phyloP scores from a whole-genome alignment of 139 green algal species.

The Mesotaenium endlicherianum region DNA sequence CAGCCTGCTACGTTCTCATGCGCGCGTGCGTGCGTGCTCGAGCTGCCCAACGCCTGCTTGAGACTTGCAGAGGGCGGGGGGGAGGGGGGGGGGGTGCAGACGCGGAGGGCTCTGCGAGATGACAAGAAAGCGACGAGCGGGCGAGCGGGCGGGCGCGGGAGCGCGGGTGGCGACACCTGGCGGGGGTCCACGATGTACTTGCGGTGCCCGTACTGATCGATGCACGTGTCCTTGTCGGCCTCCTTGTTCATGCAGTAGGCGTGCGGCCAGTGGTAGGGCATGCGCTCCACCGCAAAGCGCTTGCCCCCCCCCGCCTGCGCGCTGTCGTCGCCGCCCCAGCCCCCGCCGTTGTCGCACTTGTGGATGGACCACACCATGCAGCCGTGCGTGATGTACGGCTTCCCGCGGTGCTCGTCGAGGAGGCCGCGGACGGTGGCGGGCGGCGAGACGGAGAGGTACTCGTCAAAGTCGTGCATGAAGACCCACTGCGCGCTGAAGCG shows the following conservation, averaged over 20 bases:
- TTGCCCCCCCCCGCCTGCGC: neutral
- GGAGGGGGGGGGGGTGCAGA: too few species aligned
- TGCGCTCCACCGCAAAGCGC: slow-evolving; percentile 21
- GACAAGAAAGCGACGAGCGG: too few species aligned
- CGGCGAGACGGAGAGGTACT: slow-evolving; percentile 1
- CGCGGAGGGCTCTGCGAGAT: too few species aligned
- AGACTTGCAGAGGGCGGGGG: too few species aligned
- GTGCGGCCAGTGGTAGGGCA: slow-evolving; percentile 34
- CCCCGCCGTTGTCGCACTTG: too few species aligned
- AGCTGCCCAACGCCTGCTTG: too few species aligned
- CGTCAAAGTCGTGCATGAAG: slow-evolving; percentile 10
- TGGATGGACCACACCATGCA: slow-evolving; percentile 21
- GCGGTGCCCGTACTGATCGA: slow-evolving; percentile 34
- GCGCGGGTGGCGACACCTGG: too few species aligned
- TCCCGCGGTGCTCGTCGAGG: neutral
- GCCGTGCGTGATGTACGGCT: slow-evolving; percentile 19
- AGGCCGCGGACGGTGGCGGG: neutral
- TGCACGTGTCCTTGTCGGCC: neutral
- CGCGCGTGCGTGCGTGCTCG: too few species aligned
- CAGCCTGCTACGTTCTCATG: too few species aligned
- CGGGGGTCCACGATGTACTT: slow-evolving; percentile 13
- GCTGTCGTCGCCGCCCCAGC: too few species aligned
- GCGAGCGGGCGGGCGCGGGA: too few species aligned
- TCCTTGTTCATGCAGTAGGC: slow-evolving; percentile 43
- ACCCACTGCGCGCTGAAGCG: slow-evolving; percentile 24